Percentiles rank a stretch among this genome's conserved stretches.
phyloP scores from a whole-genome alignment of 768 basidiomycete species.

The Auricularia sp. region DNA sequence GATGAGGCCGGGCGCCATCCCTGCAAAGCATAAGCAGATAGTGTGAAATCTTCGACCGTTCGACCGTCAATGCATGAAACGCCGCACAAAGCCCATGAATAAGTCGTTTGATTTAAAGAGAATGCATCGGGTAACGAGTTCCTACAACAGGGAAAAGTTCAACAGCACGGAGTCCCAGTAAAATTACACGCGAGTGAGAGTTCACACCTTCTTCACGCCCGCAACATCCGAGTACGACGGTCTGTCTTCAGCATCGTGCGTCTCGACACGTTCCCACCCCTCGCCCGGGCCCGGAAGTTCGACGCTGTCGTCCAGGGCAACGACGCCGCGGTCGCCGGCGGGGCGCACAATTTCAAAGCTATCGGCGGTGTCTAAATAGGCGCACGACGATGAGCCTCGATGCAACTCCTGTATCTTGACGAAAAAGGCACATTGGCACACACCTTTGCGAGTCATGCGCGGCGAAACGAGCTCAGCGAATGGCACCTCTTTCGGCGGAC shows the following conservation, averaged over 20 bases:
- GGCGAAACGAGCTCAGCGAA: neutral
- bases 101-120: no score
- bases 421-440: neutral
- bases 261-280: neutral
- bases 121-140: no score
- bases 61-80: no score
- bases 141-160: no score
- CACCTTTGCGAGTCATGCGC: neutral
- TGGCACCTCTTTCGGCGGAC: neutral
- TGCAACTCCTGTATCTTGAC: neutral
- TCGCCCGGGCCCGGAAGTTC: neutral
- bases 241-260: neutral
- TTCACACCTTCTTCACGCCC: neutral
- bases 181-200: neutral
- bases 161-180: no score
- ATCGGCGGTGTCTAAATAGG: neutral
- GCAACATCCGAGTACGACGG: neutral
- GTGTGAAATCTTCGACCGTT: no score
- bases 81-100: no score
- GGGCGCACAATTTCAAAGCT: neutral
- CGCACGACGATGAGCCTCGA: neutral
- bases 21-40: no score
- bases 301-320: neutral
- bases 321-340: neutral
- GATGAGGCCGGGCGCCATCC: no score